phyloP scores from a whole-genome alignment of 2,329 filamentous ascomycete genomes.

The Macrophomina tecta region DNA sequence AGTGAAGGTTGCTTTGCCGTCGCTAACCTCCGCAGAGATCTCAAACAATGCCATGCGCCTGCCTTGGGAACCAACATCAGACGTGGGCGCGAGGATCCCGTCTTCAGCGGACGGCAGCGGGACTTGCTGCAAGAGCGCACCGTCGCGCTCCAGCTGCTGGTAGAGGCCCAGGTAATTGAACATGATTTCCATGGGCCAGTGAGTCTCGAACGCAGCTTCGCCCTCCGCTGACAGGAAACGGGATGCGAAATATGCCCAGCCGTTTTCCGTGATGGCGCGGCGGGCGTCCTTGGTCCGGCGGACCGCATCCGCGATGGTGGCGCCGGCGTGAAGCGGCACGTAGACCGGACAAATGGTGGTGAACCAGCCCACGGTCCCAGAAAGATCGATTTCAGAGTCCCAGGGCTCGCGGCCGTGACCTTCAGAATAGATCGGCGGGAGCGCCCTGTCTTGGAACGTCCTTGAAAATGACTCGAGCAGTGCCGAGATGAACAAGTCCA shows the following conservation, averaged over 20 bases:
- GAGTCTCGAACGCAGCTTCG: not conserved
- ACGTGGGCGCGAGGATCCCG: not conserved
- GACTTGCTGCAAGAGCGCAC: conserved; percentile 11
- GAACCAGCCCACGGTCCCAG: conserved; percentile 36
- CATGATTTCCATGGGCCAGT: conserved; percentile 58
- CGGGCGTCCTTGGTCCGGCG: conserved; percentile 5
- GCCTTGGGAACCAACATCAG: conserved; percentile 29
- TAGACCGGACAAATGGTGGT: conserved; percentile 13
- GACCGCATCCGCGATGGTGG: not conserved
- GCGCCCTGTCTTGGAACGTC: conserved; percentile 16
- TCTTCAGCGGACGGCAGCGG: not conserved
- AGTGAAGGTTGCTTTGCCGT: conserved; percentile 54
- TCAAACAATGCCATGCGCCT: conserved; percentile 59
- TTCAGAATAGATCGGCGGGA: conserved; percentile 31
- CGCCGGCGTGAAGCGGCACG: not conserved
- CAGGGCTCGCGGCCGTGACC: conserved; percentile 36
- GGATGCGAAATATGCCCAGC: conserved; percentile 11
- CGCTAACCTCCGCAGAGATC: conserved; percentile 58
- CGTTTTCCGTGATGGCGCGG: conserved; percentile 5
- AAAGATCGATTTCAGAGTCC: conserved; percentile 33
- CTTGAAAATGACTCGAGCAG: conserved; percentile 5
- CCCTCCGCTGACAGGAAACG: not conserved
- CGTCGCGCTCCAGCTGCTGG: conserved; percentile 53
- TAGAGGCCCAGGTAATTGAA: conserved; percentile 63
- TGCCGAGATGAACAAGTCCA: conserved; percentile 22